Conservation (phyloP, 345 rosid species). For the Populus alba region DNA sequence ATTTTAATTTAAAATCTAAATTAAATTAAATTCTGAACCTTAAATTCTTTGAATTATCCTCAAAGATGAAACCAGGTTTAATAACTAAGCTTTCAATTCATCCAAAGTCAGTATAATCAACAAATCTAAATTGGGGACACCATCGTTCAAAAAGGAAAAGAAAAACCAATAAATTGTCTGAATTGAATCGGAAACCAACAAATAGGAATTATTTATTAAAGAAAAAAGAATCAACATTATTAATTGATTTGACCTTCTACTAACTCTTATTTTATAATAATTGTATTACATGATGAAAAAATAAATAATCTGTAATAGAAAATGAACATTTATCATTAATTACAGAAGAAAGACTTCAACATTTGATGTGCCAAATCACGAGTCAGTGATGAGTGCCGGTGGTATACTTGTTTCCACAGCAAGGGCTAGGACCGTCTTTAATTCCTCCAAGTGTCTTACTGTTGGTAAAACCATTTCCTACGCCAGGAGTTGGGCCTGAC, state of each 20-base stretch:
- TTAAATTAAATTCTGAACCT: no score
- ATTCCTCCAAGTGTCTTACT: not conserved
- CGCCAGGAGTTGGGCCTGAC: not conserved
- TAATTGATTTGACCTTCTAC: not conserved
- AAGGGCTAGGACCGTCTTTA: slow-evolving; percentile 17
- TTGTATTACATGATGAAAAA: not conserved
- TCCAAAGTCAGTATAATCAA: no score
- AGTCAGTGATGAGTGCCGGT: not conserved
- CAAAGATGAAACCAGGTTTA: no score
- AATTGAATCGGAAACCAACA: not conserved
- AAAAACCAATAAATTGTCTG: not conserved
- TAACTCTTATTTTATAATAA: not conserved
- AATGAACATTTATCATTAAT: not conserved
- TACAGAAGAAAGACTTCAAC: not conserved
- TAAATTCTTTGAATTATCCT: no score
- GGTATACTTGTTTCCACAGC: slow-evolving; percentile 31
- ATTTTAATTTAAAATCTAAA: no score
- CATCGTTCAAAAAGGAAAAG: not conserved
- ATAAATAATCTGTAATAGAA: not conserved
- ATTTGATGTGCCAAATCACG: not conserved
- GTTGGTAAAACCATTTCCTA: not conserved
- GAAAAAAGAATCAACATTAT: not conserved
- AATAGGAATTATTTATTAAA: not conserved
- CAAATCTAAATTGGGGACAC: no score
- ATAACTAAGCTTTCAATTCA: no score